A percentile compares a stretch with the other conserved stretches of the same genome.
These are phyloP conservation scores for Lepiota brunneoincarnata DNA, from an alignment of 768 basidiomycete genomes.

Conservation along the genomic window DNA sequence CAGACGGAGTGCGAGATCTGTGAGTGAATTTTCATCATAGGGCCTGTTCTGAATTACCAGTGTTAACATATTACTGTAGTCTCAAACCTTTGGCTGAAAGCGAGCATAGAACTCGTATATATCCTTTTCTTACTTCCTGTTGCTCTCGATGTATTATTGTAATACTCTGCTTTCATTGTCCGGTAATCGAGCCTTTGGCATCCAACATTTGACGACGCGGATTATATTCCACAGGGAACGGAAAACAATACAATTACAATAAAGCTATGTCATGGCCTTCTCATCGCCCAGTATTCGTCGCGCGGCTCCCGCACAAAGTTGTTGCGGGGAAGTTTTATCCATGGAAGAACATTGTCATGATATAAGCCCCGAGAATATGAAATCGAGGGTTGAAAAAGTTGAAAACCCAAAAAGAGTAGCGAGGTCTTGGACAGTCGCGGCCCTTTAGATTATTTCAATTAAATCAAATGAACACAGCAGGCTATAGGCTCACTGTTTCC, in stretches of 20 bases:
- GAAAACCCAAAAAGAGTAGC: neutral
- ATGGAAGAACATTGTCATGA: neutral
- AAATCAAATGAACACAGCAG: too few relatives aligned
- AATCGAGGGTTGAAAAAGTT: neutral
- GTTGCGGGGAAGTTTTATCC: too few relatives aligned
- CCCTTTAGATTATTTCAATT: too few relatives aligned
- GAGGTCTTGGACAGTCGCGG: too few relatives aligned
- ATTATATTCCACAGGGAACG: neutral
- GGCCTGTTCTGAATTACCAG: neutral
- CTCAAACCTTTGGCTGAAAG: conserved; percentile 84
- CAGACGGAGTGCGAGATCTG: conserved; percentile 86
- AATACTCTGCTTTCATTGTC: neutral
- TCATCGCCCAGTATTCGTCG: neutral
- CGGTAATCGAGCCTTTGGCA: neutral
- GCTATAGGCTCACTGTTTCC: neutral
- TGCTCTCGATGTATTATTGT: neutral
- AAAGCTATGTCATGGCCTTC: neutral
- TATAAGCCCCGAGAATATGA: too few relatives aligned
- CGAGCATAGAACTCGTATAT: neutral
- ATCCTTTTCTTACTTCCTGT: neutral
- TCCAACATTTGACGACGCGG: neutral
- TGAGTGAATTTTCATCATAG: conserved; percentile 25
- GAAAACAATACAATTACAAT: neutral
- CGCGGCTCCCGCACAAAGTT: neutral
- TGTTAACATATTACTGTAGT: conserved; percentile 39